Conservation (phyloP, 2,329 filamentous ascomycete species). For the Fusarium sublunatum region DNA sequence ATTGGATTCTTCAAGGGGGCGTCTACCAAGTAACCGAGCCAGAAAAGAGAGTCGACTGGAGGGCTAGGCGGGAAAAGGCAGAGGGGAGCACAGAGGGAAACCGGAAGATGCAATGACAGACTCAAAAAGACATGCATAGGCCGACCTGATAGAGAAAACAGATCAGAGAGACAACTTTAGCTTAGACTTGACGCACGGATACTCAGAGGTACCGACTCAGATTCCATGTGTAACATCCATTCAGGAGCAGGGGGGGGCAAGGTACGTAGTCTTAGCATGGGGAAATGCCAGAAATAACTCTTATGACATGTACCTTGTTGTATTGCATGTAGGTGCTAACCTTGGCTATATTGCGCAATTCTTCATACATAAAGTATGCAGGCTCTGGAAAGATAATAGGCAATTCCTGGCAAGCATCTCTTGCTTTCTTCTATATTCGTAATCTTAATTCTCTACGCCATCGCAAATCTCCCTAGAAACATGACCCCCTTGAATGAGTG, state of each 20-base stretch:
- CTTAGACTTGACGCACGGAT: conserved; percentile 33
- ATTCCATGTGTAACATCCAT: conserved; percentile 44
- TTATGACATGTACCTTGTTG: conserved; percentile 27
- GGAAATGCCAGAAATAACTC: conserved; percentile 37
- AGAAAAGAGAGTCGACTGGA: conserved; percentile 24
- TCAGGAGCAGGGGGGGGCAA: conserved; percentile 14
- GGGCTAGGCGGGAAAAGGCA: conserved; percentile 37
- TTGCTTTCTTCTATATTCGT: too few relatives aligned
- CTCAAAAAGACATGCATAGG: conserved; percentile 31
- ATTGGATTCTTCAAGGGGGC: conserved; percentile 6
- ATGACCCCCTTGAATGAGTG: conserved; percentile 25
- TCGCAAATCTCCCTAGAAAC: conserved; percentile 2
- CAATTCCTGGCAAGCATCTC: too few relatives aligned
- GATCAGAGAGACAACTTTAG: neutral
- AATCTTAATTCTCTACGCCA: neutral
- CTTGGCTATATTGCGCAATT: conserved; percentile 10
- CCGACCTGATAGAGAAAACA: conserved; percentile 39
- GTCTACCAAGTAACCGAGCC: conserved; percentile 41
- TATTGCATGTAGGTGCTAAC: conserved; percentile 1
- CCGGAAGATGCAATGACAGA: conserved; percentile 28
- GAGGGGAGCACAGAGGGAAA: conserved; percentile 21
- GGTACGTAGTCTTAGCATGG: conserved; percentile 22
- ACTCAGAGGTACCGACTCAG: conserved; percentile 39
- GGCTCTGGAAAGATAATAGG: too few relatives aligned
- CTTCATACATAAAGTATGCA: neutral